Conservation (phyloP, 2,329 filamentous ascomycete genomes). For the Simplicillium aogashimaense region DNA sequence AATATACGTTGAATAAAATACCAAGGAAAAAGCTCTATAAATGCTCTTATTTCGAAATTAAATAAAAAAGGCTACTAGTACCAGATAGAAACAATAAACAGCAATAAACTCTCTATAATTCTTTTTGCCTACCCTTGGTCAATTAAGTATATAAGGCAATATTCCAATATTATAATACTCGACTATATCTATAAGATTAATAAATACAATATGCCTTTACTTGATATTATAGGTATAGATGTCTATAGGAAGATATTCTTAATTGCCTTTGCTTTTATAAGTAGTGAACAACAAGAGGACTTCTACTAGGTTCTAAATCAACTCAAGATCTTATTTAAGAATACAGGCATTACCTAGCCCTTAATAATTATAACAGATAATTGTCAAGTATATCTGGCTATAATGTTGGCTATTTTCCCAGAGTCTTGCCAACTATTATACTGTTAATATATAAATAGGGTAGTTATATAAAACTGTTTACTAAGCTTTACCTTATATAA, state of each 20-base stretch:
- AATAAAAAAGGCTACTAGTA: constrained; percentile 11
- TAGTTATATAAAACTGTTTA: constrained; percentile 7
- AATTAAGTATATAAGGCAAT: constrained; percentile 10
- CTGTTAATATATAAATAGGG: constrained; percentile 11
- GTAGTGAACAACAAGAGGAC: constrained; percentile 9
- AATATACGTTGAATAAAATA: constrained; percentile 5
- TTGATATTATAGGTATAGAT: constrained; percentile 13
- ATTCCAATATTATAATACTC: constrained; percentile 11
- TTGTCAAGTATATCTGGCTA: constrained; percentile 10
- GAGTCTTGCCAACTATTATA: constrained; percentile 6
- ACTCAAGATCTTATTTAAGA: constrained; percentile 11
- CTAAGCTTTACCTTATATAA: constrained; percentile 4
- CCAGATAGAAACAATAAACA: constrained; percentile 8
- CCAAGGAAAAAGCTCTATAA: constrained; percentile 11
- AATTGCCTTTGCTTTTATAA: constrained; percentile 14
- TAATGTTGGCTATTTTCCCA: constrained; percentile 6
- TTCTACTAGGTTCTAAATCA: constrained; percentile 12
- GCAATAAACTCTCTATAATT: constrained; percentile 10
- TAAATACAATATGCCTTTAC: constrained; percentile 12
- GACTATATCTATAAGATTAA: constrained; percentile 15
- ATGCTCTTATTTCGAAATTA: constrained; percentile 12
- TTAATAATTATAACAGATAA: constrained; percentile 13
- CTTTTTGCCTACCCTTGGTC: constrained; percentile 14
- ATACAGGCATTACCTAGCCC: constrained; percentile 1
- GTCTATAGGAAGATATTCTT: constrained; percentile 11